Evolutionary conservation across 2,329 filamentous ascomycete species (phyloP), one percentile per base, ranked within the genome.

Genomic region (Aspergillus pseudotamarii): DNA sequence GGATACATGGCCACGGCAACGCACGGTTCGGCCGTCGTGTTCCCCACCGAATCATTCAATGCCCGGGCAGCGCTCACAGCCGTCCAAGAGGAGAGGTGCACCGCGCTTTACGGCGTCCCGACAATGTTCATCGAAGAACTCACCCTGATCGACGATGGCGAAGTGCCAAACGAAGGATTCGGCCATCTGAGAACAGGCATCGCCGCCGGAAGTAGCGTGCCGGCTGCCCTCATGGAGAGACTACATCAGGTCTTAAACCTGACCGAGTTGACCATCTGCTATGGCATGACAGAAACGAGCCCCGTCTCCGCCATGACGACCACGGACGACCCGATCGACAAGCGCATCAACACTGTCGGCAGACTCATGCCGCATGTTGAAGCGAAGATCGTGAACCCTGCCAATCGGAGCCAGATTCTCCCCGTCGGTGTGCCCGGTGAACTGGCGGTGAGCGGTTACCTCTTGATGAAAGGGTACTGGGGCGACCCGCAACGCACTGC

Each of bases 1-100:
- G 94, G 95, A n/a, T 96, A 95, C 80, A 96, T 97, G 92, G 94
- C 95, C 0, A 95, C 93, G 0, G 93, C 91, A 0, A 96, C 94
- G 0, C 89, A 91, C 63, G 85, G 93, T 61, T 88, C 92, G 0
- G 83, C 89, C 19, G 92, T 98, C 66, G 86, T 97, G 4, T 94
- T 97, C 72, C 92, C 94, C 0, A 87, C 88, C 10, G 93, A 96
- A 70, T 91, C 92, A 0, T 98, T 98, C 79, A 89, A 97, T 72
- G 91, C 94, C 0, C 77, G 82, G 2, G 91, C 92, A 0, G 86
- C 91, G 0, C 83, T 97, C 0, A 80, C 82, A 62, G 82, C 87
- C 1, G 85, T 91, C 0, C 86, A 87, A 69, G 85, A 88, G 67
- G 85, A 90, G 72, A 81, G 81, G 61, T 87, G 83, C 53, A 91